Conservation (phyloP, 2,329 filamentous ascomycete genomes). For the Dactylonectria macrodidyma region DNA sequence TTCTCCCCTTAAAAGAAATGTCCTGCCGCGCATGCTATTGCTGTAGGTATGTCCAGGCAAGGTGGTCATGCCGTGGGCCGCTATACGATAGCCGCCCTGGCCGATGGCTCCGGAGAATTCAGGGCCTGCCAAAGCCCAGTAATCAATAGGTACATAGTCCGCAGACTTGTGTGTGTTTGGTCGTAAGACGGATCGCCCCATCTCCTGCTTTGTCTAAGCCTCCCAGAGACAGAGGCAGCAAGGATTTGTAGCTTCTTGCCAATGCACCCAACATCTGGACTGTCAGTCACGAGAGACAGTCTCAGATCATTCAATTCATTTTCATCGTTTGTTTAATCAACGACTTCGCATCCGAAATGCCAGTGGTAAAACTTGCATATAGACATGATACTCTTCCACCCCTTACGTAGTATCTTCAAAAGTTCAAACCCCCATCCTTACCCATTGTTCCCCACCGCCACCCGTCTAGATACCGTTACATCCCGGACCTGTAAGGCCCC, state of each 20-base stretch:
- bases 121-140: background rate
- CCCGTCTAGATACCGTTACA: slow-evolving; percentile 20
- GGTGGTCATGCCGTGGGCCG: background rate
- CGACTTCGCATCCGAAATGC: background rate
- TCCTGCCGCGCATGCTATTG: background rate
- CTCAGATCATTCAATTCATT: slow-evolving; percentile 10
- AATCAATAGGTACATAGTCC: background rate
- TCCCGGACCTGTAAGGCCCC: slow-evolving; percentile 20
- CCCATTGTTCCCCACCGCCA: background rate
- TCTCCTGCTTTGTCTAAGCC: slow-evolving; percentile 1
- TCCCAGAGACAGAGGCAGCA: slow-evolving; percentile 3
- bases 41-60: too few relatives aligned
- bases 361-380: background rate
- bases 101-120: slow-evolving; percentile 8
- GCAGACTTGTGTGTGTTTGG: background rate
- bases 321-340: background rate
- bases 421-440: background rate
- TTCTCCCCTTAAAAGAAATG: background rate
- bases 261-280: background rate
- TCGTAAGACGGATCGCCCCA: slow-evolving; percentile 25
- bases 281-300: background rate
- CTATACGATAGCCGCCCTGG: slow-evolving; percentile 2
- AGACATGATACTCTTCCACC: background rate
- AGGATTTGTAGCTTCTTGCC: slow-evolving; percentile 5
- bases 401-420: background rate